Base-by-base conservation (phyloP, 371 early-diverging fungal genomes). In the Batkoa obscura region DNA sequence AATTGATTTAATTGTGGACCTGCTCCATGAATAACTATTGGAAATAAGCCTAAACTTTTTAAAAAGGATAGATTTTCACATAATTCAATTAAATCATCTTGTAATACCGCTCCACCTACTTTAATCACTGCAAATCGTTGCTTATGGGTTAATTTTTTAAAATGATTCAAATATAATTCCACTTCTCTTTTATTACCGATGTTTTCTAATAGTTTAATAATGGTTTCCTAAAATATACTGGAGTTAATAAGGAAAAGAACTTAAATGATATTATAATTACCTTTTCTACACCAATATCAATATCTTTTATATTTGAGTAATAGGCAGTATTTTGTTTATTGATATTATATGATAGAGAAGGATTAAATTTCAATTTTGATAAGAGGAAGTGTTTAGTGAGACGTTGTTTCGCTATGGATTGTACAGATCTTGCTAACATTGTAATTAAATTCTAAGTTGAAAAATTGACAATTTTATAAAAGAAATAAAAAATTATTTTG, bases 51-150 rank as follows among this genome's bases (percentile, higher is more conserved):
- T 3, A 96, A 94, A 45, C 92, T 83, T 71, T 90, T 83, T 60
- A 96, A 74, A 68, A 96, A 96, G 12, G 94, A 88, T 62, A 94
- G 75, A 30, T 94, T 83, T 1, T 90, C 89, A 1, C 92, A 91
- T 15, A 96, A 69, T n/a, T 90, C 88, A 56, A 88, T 88, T 48
- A 96, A 75, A 51, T 94, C 90, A 65, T 96, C 90, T 1, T 90
- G 80, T 59, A 96, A 72, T 12, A 96, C 92, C 3, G 94, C 97
- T 10, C 97, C 97, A 54, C 97, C 97, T 17, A 96, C 94, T 66
- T 96, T 96, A 72, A 96, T 94, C 53, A 96, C 93, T 13, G 97
- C 97, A 72, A 96, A 96, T 73, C 92, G 90, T 74, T 93, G 93
- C n/a, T 89, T 88, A 64, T 94, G 93, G n/a, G n/a, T n/a, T 41